Evolutionary conservation across 352 stramenopile genomes (phyloP), one percentile per base, ranked within the genome.

Genomic region (Stramenopiles sp.): DNA sequence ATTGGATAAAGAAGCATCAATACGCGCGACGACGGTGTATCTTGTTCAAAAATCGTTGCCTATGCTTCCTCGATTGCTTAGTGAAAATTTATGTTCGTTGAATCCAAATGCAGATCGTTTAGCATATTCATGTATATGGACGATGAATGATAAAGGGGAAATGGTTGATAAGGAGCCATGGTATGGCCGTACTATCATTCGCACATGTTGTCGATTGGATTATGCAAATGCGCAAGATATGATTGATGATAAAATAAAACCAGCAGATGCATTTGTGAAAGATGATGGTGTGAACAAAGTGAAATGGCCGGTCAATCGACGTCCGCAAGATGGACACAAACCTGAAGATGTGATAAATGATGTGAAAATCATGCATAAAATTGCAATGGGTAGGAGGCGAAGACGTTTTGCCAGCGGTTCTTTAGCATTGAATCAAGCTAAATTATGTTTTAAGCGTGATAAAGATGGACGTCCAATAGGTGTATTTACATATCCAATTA

Each of bases 161-260:
- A 82, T 63, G 32, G 32, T 29, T 6, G 38, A 53, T 0, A 79
- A 87, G 33, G 80, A 84, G 53, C 90, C 96, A 32, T 98, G 93
- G 94, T 98, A 98, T 81, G 94, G 95, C 73, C 91, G 95, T 81
- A 96, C 90, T 1, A 90, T 98, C n/a, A 98, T 99, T 78, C 93
- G 93, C n/a, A 97, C 91, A 7, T 98, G 94, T 78, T 93, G 90
- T 85, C 89, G 94, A 83, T 86, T 99, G 27, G 94, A 98, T 83
- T 99, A 99, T 80, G 87, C 87, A 1, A 97, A 93, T 0, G 95
- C 95, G 0, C 95, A 99, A 84, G 90, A 91, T 74, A 97, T 98
- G 84, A 93, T 99, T 43, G 93, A 98, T 65, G 87, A 88, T 4
- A 86, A 87, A 23, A 91, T 97, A 63, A 88, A 79, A 7, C 74